Evolutionary conservation across 495 filamentous ascomycete species (phyloP).

Genomic region (Aspergillus steynii): DNA sequence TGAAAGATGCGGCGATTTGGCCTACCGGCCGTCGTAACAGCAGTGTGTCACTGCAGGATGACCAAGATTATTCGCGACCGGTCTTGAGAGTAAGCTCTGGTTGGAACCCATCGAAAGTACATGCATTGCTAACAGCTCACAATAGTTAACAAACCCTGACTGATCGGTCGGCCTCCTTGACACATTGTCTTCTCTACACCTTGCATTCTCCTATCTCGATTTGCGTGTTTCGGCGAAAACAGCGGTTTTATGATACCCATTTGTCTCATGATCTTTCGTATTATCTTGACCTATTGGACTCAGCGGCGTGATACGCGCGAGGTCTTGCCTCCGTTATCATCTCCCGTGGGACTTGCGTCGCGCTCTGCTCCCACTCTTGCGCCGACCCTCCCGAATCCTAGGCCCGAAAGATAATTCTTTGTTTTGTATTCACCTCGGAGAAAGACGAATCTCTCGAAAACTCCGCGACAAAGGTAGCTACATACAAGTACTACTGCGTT

Average conservation of each 20-base stretch:
- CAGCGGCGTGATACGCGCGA: conserved; percentile 16
- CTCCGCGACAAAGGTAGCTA: background rate
- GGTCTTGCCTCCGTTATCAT: background rate
- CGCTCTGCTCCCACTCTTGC: too few relatives aligned
- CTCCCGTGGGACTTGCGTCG: too few relatives aligned
- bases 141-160: conserved; percentile 57
- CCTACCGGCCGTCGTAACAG: conserved; percentile 51
- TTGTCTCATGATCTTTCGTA: conserved; percentile 38
- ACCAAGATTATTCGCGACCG: conserved; percentile 58
- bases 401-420: background rate
- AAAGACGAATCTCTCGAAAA: background rate
- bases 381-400: background rate
- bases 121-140: conserved; percentile 23
- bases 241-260: conserved; percentile 50
- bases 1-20: conserved; percentile 46
- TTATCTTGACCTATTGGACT: conserved; percentile 16
- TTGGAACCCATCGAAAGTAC: background rate
- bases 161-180: conserved; percentile 22
- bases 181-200: conserved; percentile 16
- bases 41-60: conserved; percentile 53
- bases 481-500: background rate
- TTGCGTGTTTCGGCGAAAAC: conserved; percentile 36
- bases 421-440: background rate
- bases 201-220: conserved; percentile 29
- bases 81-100: conserved; percentile 51